Evolutionary conservation across 2,329 filamentous ascomycete genomes (phyloP), one percentile per base, ranked within the genome.

Genomic region (Penicillium sp.): DNA sequence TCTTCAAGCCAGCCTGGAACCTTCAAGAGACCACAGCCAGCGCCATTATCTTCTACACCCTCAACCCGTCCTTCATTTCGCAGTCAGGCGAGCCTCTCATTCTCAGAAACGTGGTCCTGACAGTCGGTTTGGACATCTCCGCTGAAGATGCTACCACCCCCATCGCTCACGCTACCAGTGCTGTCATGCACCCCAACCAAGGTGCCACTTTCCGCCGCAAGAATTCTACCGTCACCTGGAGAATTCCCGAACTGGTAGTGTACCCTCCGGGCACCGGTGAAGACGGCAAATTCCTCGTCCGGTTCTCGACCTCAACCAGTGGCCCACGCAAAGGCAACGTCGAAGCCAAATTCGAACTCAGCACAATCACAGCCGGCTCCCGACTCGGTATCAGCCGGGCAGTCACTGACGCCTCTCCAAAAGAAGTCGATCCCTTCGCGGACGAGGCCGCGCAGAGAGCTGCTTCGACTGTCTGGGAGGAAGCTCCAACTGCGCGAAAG

Each of bases 21-120:
- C 79, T 89, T 2, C 87, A 94, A 64, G 83, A 88, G 41, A 86
- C 88, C 57, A 93, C 96, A 73, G 83, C 93, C n/a, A 92, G 89
- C 38, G 83, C 95, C 38, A 83, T 96, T 49, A 77, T 97, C 34
- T 85, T 88, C 65, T 97, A 96, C 74, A 85, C 85, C 6, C 80
- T 94, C 15, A 96, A 96, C 70, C 88, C 90, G 0, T 76, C 79
- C 1, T 90, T 85, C 66, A 55, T 68, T 58, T 77, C 74, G 45
- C 74, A 78, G 3, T 56, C 67, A 21, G 54, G 54, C 12, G 59
- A 77, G 64, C 66, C 81, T 72, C 65, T 90, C 36, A 82, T 76
- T 1, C 71, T 91, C 38, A 87, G 85, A 63, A 95, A 96, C 63
- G 80, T 96, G 23, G 87, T 95, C 57, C 77, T 97, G 15, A 87